Base-by-base conservation (phyloP, 441 rosid species). In the Gossypium lobatum region DNA sequence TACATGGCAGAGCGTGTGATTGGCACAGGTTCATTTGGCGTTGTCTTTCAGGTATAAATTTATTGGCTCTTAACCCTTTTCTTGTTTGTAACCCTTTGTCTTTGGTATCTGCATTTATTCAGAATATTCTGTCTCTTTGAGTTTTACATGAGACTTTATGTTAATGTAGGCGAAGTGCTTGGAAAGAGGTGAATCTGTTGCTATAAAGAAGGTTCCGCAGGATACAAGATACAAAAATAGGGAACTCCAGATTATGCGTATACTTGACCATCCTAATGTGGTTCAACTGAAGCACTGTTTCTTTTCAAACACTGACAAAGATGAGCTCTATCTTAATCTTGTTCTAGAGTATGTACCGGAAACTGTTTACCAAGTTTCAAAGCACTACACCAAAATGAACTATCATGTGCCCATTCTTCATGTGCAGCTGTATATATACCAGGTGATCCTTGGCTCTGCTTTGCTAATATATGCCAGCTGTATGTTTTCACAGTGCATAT, bases 141-240 rank as follows among this genome's bases (percentile, higher is more conserved):
- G 25, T 21, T 73, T 53, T 53, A 53, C 16, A 3, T 18, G 21
- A 54, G 34, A 11, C 52, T 53, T 46, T 28, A 18, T 78, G 46
- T 73, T 64, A 16, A 62, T 62, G 59, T 76, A 93, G 98, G 97
- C 98, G 4, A 93, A 88, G 83, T 91, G 97, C 81, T 66, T 93
- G 57, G 97, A 93, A 82, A 85, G 88, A 1, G 93, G 88, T 25
- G 97, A 89, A 76, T 77, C 89, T 70, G 91, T 93, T 72, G 97
- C 98, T 70, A 93, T 93, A 66, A 93, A 93, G 91, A 93, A 93
- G 85, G 98, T 91, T 71, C 77, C 88, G 75, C 97, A 93, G 77
- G 98, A 93, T 80, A 93, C 87, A 81, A 93, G 97, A 85, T 93
- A 91, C 90, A 93, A 91, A 79, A 93, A 93, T 73, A 89, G 98